phyloP scores from a whole-genome alignment of 495 filamentous ascomycete species.

The Aspergillus nanangensis region DNA sequence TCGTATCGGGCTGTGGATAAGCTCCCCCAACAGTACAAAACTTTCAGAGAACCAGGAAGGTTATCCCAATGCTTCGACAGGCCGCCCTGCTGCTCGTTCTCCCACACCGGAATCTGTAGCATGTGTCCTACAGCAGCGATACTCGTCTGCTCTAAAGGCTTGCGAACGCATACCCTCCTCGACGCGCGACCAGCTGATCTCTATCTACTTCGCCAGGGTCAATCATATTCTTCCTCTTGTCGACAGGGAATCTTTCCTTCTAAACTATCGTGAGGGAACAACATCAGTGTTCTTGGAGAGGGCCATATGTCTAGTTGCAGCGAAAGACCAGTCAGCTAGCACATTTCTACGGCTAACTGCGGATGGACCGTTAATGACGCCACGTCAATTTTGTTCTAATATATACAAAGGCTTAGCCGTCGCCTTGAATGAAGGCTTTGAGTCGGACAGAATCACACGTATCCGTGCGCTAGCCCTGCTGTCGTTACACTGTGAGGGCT shows the following conservation, averaged over 20 bases:
- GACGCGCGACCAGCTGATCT: slow-evolving; percentile 21
- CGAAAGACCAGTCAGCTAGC: slow-evolving; percentile 32
- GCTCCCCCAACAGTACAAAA: slow-evolving; percentile 18
- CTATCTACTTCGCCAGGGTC: slow-evolving; percentile 30
- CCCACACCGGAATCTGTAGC: slow-evolving; percentile 17
- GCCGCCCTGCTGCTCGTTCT: no score
- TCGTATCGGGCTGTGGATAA: slow-evolving; percentile 43
- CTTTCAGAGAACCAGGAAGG: no score
- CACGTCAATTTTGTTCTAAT: slow-evolving; percentile 32
- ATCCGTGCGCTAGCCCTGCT: slow-evolving; percentile 42
- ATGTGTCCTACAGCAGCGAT: slow-evolving; percentile 24
- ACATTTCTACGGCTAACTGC: slow-evolving; percentile 27
- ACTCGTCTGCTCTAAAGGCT: slow-evolving; percentile 24
- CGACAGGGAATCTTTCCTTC: slow-evolving; percentile 23
- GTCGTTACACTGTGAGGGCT: slow-evolving; percentile 41
- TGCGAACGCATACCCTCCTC: slow-evolving; percentile 23
- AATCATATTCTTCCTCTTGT: slow-evolving; percentile 36
- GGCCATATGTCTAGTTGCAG: slow-evolving; percentile 43
- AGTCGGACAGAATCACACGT: slow-evolving; percentile 38
- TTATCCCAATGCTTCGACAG: no score
- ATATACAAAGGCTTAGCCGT: slow-evolving; percentile 34
- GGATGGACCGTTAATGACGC: slow-evolving; percentile 17
- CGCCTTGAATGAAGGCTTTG: slow-evolving; percentile 37
- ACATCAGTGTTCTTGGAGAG: slow-evolving; percentile 35
- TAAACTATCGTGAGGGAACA: slow-evolving; percentile 14